Conservation (phyloP, 1,284 basidiomycete genomes). For the Hymenochaete sp. region DNA sequence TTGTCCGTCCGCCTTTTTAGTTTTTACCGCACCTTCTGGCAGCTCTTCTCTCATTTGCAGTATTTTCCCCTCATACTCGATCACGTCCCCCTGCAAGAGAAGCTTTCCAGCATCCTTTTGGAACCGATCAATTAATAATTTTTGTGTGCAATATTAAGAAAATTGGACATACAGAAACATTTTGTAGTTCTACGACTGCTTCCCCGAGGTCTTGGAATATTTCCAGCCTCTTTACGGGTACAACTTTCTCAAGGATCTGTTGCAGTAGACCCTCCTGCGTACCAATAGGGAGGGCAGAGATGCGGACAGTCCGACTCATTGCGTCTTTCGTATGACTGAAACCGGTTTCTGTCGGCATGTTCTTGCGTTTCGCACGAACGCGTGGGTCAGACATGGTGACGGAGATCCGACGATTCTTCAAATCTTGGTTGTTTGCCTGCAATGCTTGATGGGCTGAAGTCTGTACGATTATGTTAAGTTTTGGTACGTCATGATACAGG, state of each 20-base stretch:
- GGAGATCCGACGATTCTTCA: conserved; percentile 77
- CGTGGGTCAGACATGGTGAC: conserved; percentile 76
- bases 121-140: conserved; percentile 3
- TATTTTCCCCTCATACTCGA: conserved; percentile 53
- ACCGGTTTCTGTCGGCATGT: conserved; percentile 41
- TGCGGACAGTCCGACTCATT: conserved; percentile 61
- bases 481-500: neutral
- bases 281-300: conserved; percentile 64
- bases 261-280: conserved; percentile 85
- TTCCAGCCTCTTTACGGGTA: conserved; percentile 66
- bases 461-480: conserved; percentile 31
- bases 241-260: conserved; percentile 75
- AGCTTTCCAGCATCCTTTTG: conserved; percentile 73
- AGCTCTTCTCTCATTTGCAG: conserved; percentile 52
- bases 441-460: conserved; percentile 65
- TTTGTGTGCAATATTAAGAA: neutral
- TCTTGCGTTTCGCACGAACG: conserved; percentile 43
- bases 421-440: conserved; percentile 73
- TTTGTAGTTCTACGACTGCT: conserved; percentile 73
- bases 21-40: conserved; percentile 26
- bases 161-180: conserved; percentile 49
- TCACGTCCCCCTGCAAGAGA: conserved; percentile 56
- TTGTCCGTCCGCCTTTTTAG: conserved; percentile 25
- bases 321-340: conserved; percentile 52
- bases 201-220: conserved; percentile 58